These are phyloP conservation scores for Sistotremastrum niveocremeum DNA, from an alignment of 768 basidiomycete genomes.

Conservation along the genomic window DNA sequence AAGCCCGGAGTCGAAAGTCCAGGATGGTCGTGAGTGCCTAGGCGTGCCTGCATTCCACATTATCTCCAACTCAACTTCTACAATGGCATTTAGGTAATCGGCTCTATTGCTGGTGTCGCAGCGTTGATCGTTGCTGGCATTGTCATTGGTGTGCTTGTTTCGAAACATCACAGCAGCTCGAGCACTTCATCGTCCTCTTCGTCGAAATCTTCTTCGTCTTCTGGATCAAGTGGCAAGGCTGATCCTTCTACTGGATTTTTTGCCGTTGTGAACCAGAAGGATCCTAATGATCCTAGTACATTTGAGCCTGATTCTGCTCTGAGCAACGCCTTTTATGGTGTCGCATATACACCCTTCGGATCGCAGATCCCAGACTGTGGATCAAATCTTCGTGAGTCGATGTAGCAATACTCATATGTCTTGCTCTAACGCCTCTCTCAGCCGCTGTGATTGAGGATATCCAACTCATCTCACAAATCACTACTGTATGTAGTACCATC, in stretches of 20 bases:
- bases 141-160: conserved; percentile 50
- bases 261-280: conserved; percentile 21
- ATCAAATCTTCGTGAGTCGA: conserved; percentile 26
- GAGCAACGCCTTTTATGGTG: conserved; percentile 66
- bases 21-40: conserved; percentile 41
- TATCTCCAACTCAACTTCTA: not conserved
- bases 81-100: conserved; percentile 32
- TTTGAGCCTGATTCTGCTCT: conserved; percentile 60
- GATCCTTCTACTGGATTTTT: conserved; percentile 6
- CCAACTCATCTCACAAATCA: not conserved
- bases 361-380: conserved; percentile 64
- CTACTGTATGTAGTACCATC: no score
- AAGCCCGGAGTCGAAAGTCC: conserved; percentile 24
- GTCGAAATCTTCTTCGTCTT: conserved; percentile 14
- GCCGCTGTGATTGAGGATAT: conserved; percentile 10
- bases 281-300: conserved; percentile 60
- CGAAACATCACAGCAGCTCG: conserved; percentile 32
- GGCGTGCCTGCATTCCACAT: not conserved
- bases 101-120: conserved; percentile 30
- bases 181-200: conserved; percentile 11
- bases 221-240: conserved; percentile 6
- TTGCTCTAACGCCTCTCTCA: not conserved
- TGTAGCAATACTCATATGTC: not conserved
- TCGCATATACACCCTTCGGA: conserved; percentile 76
- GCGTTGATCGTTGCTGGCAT: conserved; percentile 45